Evolutionary conservation across 2,329 filamentous ascomycete genomes (phyloP).

Genomic region (Pseudogymnoascus sp.): DNA sequence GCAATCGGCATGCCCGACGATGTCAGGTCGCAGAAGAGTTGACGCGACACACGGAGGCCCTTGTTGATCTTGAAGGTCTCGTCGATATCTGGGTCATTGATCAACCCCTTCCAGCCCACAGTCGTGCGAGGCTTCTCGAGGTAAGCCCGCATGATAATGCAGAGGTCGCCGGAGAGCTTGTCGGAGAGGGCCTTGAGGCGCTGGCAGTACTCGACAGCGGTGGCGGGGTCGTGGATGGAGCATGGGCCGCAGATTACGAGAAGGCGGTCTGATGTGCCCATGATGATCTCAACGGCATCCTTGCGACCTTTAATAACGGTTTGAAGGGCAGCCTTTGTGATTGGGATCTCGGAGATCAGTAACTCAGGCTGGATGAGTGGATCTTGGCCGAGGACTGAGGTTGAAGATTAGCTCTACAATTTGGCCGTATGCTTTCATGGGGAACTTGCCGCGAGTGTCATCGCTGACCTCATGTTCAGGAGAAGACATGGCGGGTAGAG

Average conservation of each 20-base stretch:
- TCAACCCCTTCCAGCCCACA: constrained; percentile 96
- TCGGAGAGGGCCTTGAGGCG: constrained; percentile 69
- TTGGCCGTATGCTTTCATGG: constrained; percentile 11
- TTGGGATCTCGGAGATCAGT: constrained; percentile 77
- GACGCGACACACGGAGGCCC: constrained; percentile 74
- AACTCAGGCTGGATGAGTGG: constrained; percentile 83
- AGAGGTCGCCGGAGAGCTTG: constrained; percentile 73
- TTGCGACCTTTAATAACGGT: constrained; percentile 65
- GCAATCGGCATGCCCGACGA: constrained; percentile 90
- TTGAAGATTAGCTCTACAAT: constrained; percentile 1
- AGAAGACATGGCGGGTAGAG: constrained; percentile 21
- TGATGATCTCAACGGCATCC: constrained; percentile 38
- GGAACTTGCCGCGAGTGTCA: constrained; percentile 42
- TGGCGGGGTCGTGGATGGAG: constrained; percentile 89
- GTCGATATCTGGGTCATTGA: constrained; percentile 98
- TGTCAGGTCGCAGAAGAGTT: constrained; percentile 90
- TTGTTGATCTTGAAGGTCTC: constrained; percentile 99
- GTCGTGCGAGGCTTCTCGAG: constrained; percentile 97
- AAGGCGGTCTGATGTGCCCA: constrained; percentile 57
- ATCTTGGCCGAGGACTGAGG: constrained; percentile 80
- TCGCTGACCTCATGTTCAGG: constrained; percentile 31
- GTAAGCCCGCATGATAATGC: constrained; percentile 96
- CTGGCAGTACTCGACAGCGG: constrained; percentile 79
- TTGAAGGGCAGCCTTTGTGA: constrained; percentile 50
- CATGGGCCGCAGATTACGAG: constrained; percentile 93